Percentiles rank a stretch among this genome's conserved stretches.
Conservation (phyloP, 371 early-diverging fungal species). For the Mucor lusitanicus region DNA sequence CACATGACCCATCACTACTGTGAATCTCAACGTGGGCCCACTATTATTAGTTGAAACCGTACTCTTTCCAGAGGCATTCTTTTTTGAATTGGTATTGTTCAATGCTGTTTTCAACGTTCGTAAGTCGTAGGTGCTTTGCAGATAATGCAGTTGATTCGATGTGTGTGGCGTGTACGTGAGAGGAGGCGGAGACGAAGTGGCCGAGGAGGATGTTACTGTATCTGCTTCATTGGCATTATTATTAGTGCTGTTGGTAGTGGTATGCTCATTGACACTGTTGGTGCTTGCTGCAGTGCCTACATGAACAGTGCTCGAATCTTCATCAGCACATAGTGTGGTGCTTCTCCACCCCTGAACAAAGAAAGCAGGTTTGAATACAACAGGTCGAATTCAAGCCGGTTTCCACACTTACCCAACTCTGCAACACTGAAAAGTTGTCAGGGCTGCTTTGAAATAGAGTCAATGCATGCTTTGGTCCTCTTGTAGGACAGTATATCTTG, state of each 20-base stretch:
- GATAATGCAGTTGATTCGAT: slow-evolving; percentile 7
- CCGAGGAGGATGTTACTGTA: background rate
- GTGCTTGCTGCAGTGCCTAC: background rate
- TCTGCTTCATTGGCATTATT: background rate
- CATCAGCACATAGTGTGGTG: slow-evolving; percentile 53
- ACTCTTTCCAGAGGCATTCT: background rate
- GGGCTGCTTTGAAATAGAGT: slow-evolving; percentile 60
- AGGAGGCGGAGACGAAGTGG: slow-evolving; percentile 3
- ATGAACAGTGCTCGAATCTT: slow-evolving; percentile 9
- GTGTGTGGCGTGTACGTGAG: slow-evolving; percentile 4
- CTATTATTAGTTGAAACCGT: background rate
- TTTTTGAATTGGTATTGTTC: background rate
- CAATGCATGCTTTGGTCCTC: slow-evolving; percentile 53
- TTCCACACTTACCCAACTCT: slow-evolving; percentile 53
- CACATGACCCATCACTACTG: slow-evolving; percentile 53
- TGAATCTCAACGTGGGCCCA: slow-evolving; percentile 35
- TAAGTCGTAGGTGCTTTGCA: slow-evolving; percentile 6
- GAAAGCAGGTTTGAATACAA: background rate
- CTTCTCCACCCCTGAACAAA: slow-evolving; percentile 55
- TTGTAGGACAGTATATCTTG: slow-evolving; percentile 55
- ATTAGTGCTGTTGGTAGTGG: background rate
- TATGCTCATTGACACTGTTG: background rate
- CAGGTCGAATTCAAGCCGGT: background rate
- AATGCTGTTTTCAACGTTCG: slow-evolving; percentile 10
- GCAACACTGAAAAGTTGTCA: slow-evolving; percentile 51